Base-by-base conservation (phyloP, 495 filamentous ascomycete species). In the Ascobolus immersus region DNA sequence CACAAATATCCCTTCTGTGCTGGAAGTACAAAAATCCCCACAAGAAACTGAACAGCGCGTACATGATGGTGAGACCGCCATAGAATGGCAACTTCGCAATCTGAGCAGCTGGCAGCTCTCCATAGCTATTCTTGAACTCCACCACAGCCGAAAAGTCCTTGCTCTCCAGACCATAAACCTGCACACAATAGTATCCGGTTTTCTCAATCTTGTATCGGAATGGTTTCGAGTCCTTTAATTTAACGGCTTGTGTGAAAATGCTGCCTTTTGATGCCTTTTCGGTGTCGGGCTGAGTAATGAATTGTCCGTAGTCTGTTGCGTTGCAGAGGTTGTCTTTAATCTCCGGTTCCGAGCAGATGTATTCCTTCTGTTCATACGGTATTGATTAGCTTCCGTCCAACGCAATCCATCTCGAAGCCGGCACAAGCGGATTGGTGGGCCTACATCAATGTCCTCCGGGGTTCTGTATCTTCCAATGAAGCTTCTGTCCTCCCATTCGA, bases 61-160 rank as follows among this genome's bases (percentile, higher is more conserved):
- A 99, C 22, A 81, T 68, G 39, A 99, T 89, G 2, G 89, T 84
- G 40, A 94, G 61, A 23, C 73, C 84, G 28, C 84, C 86, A 44
- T 99, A 99, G 54, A 99, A 99, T 1, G 89, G 84, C 34, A 99
- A 66, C 52, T 94, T 94, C 10, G 86, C 73, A 46, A 99, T 93
- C 52, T 94, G 81, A 7, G 78, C 74, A 15, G 76, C 86, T 1
- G 86, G 80, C 32, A 99, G 71, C 60, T 94, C 84, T 48, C 86
- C 86, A 45, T 81, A 99, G 9, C 86, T 75, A 54, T 94, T 93
- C 37, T 79, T 67, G 52, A 94, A 94, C 48, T 81, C 80, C 30
- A 90, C 71, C 14, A 81, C 66, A 3, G 72, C 86, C 35, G 60
- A 67, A 49, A 81, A 99, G 29, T 71, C 52, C 17, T 55, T 44